Conservation (phyloP, 768 basidiomycete genomes). For the Russula vinacea region DNA sequence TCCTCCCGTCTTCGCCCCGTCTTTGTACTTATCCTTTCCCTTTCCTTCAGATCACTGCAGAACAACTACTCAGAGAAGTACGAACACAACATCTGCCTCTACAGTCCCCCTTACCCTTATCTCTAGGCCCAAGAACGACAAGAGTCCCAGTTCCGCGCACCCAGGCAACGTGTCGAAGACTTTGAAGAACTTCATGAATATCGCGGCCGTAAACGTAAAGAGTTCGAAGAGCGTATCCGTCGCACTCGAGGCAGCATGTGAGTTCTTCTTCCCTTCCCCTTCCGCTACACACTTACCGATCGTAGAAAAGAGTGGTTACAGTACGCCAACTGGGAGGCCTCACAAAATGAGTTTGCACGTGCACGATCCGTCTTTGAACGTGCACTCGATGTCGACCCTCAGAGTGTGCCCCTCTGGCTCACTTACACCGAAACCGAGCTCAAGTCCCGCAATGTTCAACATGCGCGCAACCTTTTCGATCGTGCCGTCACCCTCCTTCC, state of each 20-base stretch:
- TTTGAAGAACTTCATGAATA: constrained; percentile 90
- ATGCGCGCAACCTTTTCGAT: constrained; percentile 95
- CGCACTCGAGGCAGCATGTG: constrained; percentile 79
- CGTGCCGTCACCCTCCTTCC: constrained; percentile 95
- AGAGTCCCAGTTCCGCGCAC: constrained; percentile 86
- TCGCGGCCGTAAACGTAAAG: constrained; percentile 85
- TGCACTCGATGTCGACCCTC: constrained; percentile 91
- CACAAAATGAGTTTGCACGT: constrained; percentile 93
- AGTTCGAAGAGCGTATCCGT: constrained; percentile 87
- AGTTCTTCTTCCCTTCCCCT: constrained; percentile 33
- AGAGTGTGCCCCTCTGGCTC: constrained; percentile 89
- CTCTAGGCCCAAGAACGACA: constrained; percentile 92
- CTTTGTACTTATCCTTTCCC: constrained; percentile 26
- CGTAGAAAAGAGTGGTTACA: constrained; percentile 81
- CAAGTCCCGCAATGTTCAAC: constrained; percentile 95
- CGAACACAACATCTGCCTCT: constrained; percentile 12
- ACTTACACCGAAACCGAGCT: constrained; percentile 97
- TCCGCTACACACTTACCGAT: constrained; percentile 9
- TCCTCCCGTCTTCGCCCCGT: neutral
- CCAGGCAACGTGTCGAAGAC: constrained; percentile 94
- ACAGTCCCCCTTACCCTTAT: neutral
- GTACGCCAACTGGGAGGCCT: constrained; percentile 89
- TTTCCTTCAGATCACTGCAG: constrained; percentile 98
- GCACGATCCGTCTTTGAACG: constrained; percentile 96
- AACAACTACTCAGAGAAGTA: constrained; percentile 95